phyloP scores from a whole-genome alignment of 306 rosid genomes.

The Quillaja saponaria region DNA sequence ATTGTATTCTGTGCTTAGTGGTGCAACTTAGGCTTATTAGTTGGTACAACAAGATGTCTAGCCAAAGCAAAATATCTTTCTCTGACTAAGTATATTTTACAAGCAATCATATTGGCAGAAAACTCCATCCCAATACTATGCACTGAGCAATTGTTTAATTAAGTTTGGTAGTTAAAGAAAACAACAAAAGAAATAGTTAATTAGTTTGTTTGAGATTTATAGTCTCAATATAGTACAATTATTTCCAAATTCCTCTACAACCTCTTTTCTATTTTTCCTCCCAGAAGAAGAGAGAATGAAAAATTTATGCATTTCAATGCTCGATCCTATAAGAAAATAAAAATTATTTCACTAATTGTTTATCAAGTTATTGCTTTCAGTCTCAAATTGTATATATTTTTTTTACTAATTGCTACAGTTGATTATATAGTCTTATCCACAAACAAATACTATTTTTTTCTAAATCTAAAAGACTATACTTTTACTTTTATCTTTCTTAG shows the following conservation, averaged over 20 bases:
- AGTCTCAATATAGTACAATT: neutral
- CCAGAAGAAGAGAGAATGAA: no score
- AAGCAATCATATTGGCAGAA: constrained; percentile 27
- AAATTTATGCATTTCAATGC: no score
- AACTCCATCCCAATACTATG: neutral
- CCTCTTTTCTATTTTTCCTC: no score
- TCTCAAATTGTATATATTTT: no score
- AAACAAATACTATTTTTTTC: no score
- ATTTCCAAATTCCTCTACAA: neutral
- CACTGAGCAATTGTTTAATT: neutral
- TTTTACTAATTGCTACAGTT: no score
- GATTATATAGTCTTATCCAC: no score
- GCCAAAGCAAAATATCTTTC: constrained; percentile 20
- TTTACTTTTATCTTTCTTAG: no score
- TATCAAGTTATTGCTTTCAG: no score
- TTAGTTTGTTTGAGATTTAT: constrained; percentile 22
- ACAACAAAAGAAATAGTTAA: neutral
- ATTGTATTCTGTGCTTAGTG: neutral
- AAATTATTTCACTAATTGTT: no score
- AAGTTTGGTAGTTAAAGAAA: constrained; percentile 1
- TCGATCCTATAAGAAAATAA: no score
- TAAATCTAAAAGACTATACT: no score
- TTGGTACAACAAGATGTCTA: constrained; percentile 4
- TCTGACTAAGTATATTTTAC: constrained; percentile 3
- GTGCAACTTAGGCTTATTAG: neutral